Base-by-base conservation (phyloP, 2,329 filamentous ascomycete genomes). In the Cercospora janseana region DNA sequence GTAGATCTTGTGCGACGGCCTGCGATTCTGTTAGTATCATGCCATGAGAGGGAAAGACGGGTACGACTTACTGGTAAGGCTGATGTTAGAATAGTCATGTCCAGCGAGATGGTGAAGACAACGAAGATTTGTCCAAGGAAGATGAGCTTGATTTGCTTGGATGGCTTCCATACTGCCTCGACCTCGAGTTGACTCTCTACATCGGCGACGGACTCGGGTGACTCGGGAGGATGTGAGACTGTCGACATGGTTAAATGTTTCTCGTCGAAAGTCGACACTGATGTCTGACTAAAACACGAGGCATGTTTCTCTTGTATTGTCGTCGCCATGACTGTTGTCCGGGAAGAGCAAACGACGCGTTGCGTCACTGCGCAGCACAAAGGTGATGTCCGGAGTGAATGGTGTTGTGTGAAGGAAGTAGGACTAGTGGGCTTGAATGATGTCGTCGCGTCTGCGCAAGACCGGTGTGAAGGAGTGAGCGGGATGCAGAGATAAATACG, bases 91-190 rank as follows among this genome's bases (percentile, higher is more conserved):
- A 77, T 71, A 0, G 75, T 76, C 8, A 72, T 70, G 57, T 79
- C 74, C 29, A 78, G 69, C 3, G 72, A 70, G 31, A 78, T 75
- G 67, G 77, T 73, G 58, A 77, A 69, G 4, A 73, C 72, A 31
- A 76, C 62, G 23, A 75, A 55, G 18, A 70, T 66, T 21, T 77
- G 63, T 8, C 69, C 71, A 20, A 67, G 57, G 54, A 76, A 66
- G 20, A 75, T 64, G 13, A 72, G 59, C 61, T 66, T 72, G 55
- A 75, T 69, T 48, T 66, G 64, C 37, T 66, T 65, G 6, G 66
- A 64, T 1, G 72, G 68, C 31, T 61, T 69, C 71, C 73, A 74
- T 49, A 46, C 28, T 24, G 29, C 26, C 12, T 28, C 32, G 18
- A 24, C 10, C 4, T 51, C 29, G 37, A 21, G 9, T 3, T 51